phyloP scores from a whole-genome alignment of 441 rosid species.

The Erodium moschatum region DNA sequence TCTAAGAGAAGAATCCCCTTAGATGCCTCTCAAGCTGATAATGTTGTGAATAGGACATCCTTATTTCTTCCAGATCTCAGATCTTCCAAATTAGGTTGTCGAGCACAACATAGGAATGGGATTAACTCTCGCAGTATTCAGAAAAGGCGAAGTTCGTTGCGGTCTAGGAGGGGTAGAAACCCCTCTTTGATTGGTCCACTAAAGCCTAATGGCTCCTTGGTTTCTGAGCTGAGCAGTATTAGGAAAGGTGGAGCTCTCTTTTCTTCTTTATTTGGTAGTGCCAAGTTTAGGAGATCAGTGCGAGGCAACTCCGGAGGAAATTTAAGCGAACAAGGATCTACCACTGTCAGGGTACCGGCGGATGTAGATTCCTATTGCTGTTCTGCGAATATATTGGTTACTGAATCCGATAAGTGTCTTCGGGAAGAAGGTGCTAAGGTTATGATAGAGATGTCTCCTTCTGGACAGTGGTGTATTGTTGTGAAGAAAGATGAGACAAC shows the following conservation, averaged over 20 bases:
- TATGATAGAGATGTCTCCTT: slow-evolving; percentile 41
- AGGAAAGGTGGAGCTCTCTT: slow-evolving; percentile 33
- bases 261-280: slow-evolving; percentile 37
- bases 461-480: slow-evolving; percentile 62
- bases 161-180: slow-evolving; percentile 56
- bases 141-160: slow-evolving; percentile 67
- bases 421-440: slow-evolving; percentile 59
- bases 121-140: slow-evolving; percentile 55
- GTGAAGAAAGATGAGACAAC: slow-evolving; percentile 47
- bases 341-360: slow-evolving; percentile 24
- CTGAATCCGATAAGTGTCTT: slow-evolving; percentile 53
- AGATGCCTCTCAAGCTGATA: slow-evolving; percentile 21
- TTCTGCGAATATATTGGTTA: slow-evolving; percentile 50
- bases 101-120: slow-evolving; percentile 39
- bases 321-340: slow-evolving; percentile 27
- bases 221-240: too few species aligned
- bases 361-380: slow-evolving; percentile 32
- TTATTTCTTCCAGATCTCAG: slow-evolving; percentile 37
- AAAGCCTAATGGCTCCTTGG: slow-evolving; percentile 8
- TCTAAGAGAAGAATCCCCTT: slow-evolving; percentile 9
- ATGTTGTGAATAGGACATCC: slow-evolving; percentile 24
- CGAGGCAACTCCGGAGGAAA: slow-evolving; percentile 22
- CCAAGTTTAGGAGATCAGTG: slow-evolving; percentile 41
- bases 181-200: slow-evolving; percentile 34
- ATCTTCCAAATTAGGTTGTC: slow-evolving; percentile 40